Percentiles rank a stretch among this genome's conserved stretches.
These are phyloP conservation scores for Pichia phayaonensis DNA, from an alignment of 805 yeast species.

Conservation along the genomic window DNA sequence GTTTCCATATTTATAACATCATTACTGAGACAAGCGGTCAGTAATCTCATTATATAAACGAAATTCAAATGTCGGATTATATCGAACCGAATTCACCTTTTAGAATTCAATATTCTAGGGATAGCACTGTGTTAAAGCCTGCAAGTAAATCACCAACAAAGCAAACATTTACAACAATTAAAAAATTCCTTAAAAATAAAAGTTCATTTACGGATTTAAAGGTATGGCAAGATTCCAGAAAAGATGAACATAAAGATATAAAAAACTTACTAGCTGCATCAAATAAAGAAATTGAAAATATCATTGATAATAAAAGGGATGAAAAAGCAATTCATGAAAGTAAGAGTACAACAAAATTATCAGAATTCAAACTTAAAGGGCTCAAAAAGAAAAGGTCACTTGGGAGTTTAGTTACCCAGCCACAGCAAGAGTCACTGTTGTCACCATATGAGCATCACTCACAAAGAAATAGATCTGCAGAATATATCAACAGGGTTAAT, in stretches of 20 bases:
- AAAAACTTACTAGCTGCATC: background rate
- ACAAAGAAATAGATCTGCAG: background rate
- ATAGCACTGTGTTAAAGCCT: background rate
- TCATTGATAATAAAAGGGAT: background rate
- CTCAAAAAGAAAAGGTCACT: slow-evolving; percentile 6
- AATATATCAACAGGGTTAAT: background rate
- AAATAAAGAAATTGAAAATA: background rate
- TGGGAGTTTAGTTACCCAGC: slow-evolving; percentile 1
- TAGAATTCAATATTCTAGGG: background rate
- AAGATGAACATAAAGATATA: background rate
- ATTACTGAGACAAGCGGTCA: too few relatives aligned
- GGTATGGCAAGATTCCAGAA: slow-evolving; percentile 1
- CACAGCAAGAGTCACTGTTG: background rate
- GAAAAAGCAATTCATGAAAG: background rate
- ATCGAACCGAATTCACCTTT: background rate
- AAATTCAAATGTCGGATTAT: background rate
- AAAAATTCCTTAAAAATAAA: slow-evolving; percentile 10
- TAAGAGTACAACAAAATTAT: background rate
- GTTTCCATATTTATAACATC: background rate
- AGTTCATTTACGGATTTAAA: slow-evolving; percentile 7
- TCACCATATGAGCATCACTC: background rate
- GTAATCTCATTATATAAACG: too few relatives aligned
- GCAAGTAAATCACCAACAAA: slow-evolving; percentile 6
- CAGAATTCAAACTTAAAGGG: slow-evolving; percentile 2
- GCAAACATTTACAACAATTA: slow-evolving; percentile 6